These are phyloP conservation scores for Verticillium tricorpus DNA, from an alignment of 2,329 filamentous ascomycete species.

Conservation along the genomic window DNA sequence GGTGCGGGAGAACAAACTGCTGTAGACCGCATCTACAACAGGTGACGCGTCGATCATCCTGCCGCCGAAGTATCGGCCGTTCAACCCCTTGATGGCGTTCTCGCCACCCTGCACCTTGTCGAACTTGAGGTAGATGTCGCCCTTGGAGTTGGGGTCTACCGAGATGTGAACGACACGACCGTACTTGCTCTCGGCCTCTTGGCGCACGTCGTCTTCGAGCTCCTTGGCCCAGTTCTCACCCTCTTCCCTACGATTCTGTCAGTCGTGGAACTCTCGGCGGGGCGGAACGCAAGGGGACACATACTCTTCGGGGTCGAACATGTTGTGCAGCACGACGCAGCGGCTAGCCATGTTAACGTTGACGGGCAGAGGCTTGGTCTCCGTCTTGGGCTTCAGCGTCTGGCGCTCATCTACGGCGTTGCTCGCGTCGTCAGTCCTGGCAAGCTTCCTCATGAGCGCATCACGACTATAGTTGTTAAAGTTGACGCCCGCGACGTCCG, in stretches of 20 bases:
- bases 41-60: constrained; percentile 90
- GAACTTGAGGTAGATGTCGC: constrained; percentile 98
- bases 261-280: constrained; percentile 18
- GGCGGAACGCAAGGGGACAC: constrained; percentile 30
- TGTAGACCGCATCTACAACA: constrained; percentile 98
- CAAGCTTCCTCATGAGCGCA: constrained; percentile 97
- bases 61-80: constrained; percentile 92
- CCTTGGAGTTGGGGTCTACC: constrained; percentile 86
- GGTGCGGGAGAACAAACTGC: constrained; percentile 86
- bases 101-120: constrained; percentile 91
- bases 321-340: constrained; percentile 91
- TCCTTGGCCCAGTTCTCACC: constrained; percentile 88
- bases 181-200: constrained; percentile 92
- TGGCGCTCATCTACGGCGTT: constrained; percentile 65
- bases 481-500: constrained; percentile 95
- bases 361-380: constrained; percentile 72
- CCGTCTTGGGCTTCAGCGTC: constrained; percentile 72
- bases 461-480: constrained; percentile 99
- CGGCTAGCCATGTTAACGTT: constrained; percentile 90
- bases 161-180: constrained; percentile 96
- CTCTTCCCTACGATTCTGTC: constrained; percentile 63
- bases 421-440: constrained; percentile 81
- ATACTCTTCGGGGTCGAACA: constrained; percentile 90
- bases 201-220: constrained; percentile 86
- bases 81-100: constrained; percentile 96